phyloP scores from a whole-genome alignment of 2,329 filamentous ascomycete species.

The Ceratocystis smalleyi region DNA sequence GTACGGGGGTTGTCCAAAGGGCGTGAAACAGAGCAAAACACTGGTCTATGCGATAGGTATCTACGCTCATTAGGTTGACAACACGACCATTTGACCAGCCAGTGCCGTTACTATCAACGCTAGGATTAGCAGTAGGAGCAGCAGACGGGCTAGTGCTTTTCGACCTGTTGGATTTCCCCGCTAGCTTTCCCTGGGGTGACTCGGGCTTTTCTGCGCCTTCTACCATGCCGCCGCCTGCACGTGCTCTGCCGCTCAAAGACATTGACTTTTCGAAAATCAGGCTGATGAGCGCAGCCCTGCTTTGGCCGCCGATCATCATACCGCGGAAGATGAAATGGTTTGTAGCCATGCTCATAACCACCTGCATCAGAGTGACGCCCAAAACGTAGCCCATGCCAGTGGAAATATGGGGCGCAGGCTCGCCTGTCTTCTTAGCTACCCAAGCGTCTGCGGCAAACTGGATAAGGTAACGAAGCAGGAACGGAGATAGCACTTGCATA shows the following conservation, averaged over 20 bases:
- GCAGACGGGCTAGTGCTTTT: slow-evolving; percentile 19
- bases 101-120: slow-evolving; percentile 44
- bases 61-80: slow-evolving; percentile 85
- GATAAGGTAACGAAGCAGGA: slow-evolving; percentile 73
- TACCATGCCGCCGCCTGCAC: slow-evolving; percentile 57
- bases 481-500: slow-evolving; percentile 69
- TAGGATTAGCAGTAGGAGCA: slow-evolving; percentile 21
- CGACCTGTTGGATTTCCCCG: slow-evolving; percentile 28
- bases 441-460: slow-evolving; percentile 71
- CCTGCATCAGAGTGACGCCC: slow-evolving; percentile 74
- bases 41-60: slow-evolving; percentile 83
- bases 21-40: slow-evolving; percentile 82
- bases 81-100: slow-evolving; percentile 91
- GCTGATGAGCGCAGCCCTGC: slow-evolving; percentile 65
- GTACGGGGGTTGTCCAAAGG: slow-evolving; percentile 71
- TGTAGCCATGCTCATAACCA: slow-evolving; percentile 61
- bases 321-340: slow-evolving; percentile 89
- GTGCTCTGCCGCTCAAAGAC: slow-evolving; percentile 73
- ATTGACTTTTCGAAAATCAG: slow-evolving; percentile 87
- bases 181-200: slow-evolving; percentile 35
- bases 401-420: slow-evolving; percentile 50
- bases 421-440: slow-evolving; percentile 36
- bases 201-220: slow-evolving; percentile 28
- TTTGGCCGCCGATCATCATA: slow-evolving; percentile 79
- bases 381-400: slow-evolving; percentile 68